phyloP scores from a whole-genome alignment of 495 filamentous ascomycete genomes.

The Baudoinia panamericana region DNA sequence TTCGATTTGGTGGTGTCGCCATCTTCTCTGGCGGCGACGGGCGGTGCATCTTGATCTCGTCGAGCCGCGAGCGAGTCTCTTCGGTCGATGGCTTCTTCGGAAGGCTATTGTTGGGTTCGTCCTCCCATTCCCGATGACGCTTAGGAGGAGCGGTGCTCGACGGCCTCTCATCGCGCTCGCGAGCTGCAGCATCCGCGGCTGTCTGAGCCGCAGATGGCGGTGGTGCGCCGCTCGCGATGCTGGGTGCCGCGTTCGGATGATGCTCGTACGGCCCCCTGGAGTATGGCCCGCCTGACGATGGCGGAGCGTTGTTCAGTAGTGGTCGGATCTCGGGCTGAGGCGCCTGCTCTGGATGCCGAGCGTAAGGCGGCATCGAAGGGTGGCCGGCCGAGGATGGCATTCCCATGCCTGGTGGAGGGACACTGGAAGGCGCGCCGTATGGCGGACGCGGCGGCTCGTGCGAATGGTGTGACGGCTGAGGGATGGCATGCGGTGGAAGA shows the following conservation, averaged over 20 bases:
- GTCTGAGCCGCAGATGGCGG: slow-evolving; percentile 58
- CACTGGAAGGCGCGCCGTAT: slow-evolving; percentile 23
- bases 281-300: slow-evolving; percentile 72
- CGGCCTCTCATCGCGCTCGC: slow-evolving; percentile 67
- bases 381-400: slow-evolving; percentile 26
- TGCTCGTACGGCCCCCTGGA: slow-evolving; percentile 66
- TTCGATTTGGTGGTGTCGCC: slow-evolving; percentile 57
- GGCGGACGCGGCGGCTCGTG: slow-evolving; percentile 14
- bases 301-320: slow-evolving; percentile 69
- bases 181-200: slow-evolving; percentile 63
- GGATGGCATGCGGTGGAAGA: slow-evolving; percentile 16
- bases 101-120: slow-evolving; percentile 45
- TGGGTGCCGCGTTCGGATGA: slow-evolving; percentile 51
- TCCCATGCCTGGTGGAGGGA: slow-evolving; percentile 43
- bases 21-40: slow-evolving; percentile 44
- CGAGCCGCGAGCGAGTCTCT: slow-evolving; percentile 71
- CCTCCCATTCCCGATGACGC: slow-evolving; percentile 81
- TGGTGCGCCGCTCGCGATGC: slow-evolving; percentile 65
- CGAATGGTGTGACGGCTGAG: slow-evolving; percentile 4
- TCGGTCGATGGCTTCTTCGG: slow-evolving; percentile 78
- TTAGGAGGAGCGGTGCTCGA: slow-evolving; percentile 61
- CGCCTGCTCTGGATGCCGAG: slow-evolving; percentile 30
- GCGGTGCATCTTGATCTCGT: slow-evolving; percentile 51
- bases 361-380: slow-evolving; percentile 41
- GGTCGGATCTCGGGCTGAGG: slow-evolving; percentile 62